Evolutionary conservation across 2,329 filamentous ascomycete species (phyloP), one percentile per base, ranked within the genome.

Genomic region (Phyllosticta citriasiana): DNA sequence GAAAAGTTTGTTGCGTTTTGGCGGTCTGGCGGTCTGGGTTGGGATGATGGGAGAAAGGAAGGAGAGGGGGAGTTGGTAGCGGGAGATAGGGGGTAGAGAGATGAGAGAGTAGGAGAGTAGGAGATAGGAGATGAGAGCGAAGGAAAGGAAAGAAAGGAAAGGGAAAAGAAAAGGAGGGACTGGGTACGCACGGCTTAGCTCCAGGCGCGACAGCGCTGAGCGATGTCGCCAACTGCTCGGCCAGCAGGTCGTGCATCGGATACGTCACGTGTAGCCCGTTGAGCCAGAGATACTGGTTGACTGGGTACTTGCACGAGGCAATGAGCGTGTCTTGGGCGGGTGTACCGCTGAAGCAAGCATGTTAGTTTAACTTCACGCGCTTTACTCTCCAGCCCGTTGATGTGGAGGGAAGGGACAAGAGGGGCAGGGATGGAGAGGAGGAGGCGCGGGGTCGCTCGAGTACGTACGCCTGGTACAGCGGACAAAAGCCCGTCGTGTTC

Each of bases 221-320:
- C 54, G 55, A 26, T 47, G 50, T 57, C 2, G 77, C 75, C 52
- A 85, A 72, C 57, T 74, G 69, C 62, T 80, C 72, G 0, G 84
- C 84, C 7, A 84, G 79, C 5, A 80, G 80, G 57, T 85, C 81
- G 64, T 87, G 84, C 59, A 86, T 79, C 0, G 82, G 79, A 67
- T 81, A 84, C 0, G 84, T 87, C n/a, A 85, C 84, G 67, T 87
- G 85, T 64, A 87, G 69, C 50, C 71, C 76, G 66, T 87, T 86
- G 30, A 86, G 73, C 84, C 84, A 87, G 66, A 87, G 80, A 68
- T 86, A 87, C 71, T 86, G 73, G 67, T 86, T 81, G 2, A 85
- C 82, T 0, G 81, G 73, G 53, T 82, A 70, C 1, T 75, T 74
- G 68, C 84, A 87, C 55, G 74, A 76, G 19, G 68, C 62, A 51